Conservation (phyloP, 441 rosid species). For the Euphorbia celastroides region DNA sequence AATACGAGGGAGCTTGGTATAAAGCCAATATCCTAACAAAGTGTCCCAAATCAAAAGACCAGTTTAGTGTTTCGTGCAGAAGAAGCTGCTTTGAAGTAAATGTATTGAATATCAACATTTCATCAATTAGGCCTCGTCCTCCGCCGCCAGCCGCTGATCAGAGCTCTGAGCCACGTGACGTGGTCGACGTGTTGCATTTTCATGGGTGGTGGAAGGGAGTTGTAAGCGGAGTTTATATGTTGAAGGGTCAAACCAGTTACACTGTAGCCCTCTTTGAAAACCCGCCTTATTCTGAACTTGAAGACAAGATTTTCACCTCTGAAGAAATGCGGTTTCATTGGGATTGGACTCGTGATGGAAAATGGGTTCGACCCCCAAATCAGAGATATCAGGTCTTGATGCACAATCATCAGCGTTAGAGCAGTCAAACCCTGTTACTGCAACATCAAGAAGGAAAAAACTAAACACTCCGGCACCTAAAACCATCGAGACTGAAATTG, state of each 20-base stretch:
- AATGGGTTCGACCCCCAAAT: constrained; percentile 18
- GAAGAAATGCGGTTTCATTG: constrained; percentile 20
- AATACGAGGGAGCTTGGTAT: too few relatives aligned
- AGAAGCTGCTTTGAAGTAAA: too few relatives aligned
- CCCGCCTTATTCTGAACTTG: constrained; percentile 17
- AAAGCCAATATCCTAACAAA: too few relatives aligned
- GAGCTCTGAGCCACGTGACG: constrained; percentile 6
- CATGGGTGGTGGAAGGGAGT: constrained; percentile 29
- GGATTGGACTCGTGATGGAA: constrained; percentile 19
- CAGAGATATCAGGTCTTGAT: too few relatives aligned
- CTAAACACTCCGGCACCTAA: too few relatives aligned
- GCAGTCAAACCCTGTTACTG: too few relatives aligned
- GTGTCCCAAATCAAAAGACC: too few relatives aligned
- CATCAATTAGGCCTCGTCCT: constrained; percentile 19
- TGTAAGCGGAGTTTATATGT: constrained; percentile 5
- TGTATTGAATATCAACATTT: too few relatives aligned
- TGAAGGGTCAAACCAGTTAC: background rate
- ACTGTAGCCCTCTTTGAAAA: constrained; percentile 12
- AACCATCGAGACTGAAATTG: too few relatives aligned
- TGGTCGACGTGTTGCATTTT: constrained; percentile 23
- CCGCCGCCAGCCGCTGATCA: background rate
- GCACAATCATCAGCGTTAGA: too few relatives aligned
- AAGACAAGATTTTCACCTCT: background rate
- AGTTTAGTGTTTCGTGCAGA: too few relatives aligned
- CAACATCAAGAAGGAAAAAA: too few relatives aligned